Evolutionary conservation across 2,329 filamentous ascomycete genomes (phyloP).

Genomic region (Myriosclerotinia scirpicola): DNA sequence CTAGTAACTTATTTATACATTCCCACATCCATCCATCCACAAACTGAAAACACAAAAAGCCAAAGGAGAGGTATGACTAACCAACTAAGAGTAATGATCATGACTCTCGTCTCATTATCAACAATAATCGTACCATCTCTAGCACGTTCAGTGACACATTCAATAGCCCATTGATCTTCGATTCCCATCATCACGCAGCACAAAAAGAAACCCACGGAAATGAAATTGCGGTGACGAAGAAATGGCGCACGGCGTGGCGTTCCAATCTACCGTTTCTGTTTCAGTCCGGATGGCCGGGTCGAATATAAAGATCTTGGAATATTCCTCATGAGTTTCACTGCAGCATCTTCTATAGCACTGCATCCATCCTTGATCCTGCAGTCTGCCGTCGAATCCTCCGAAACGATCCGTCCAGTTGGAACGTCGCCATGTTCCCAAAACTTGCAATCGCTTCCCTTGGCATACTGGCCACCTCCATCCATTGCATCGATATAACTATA

Average conservation of each 20-base stretch:
- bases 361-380: constrained; percentile 9
- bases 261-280: background rate
- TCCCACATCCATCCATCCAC: background rate
- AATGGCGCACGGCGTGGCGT: background rate
- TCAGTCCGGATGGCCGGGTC: background rate
- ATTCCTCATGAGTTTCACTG: constrained; percentile 14
- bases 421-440: constrained; percentile 5
- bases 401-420: background rate
- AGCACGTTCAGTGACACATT: constrained; percentile 1
- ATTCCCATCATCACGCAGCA: constrained; percentile 1
- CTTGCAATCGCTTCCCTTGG: background rate
- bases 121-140: background rate
- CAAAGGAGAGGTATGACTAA: background rate
- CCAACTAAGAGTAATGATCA: background rate
- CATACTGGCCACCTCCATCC: constrained; percentile 25
- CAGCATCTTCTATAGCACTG: constrained; percentile 3
- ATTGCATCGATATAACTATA: constrained; percentile 44
- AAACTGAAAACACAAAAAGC: background rate
- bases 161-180: background rate
- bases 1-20: background rate
- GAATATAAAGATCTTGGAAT: constrained; percentile 6
- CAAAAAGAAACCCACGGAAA: background rate
- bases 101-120: background rate
- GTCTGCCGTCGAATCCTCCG: constrained; percentile 6
- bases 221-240: background rate